Evolutionary conservation across 495 filamentous ascomycete species (phyloP), one percentile per base, ranked within the genome.

Genomic region (Durotheca rogersii): DNA sequence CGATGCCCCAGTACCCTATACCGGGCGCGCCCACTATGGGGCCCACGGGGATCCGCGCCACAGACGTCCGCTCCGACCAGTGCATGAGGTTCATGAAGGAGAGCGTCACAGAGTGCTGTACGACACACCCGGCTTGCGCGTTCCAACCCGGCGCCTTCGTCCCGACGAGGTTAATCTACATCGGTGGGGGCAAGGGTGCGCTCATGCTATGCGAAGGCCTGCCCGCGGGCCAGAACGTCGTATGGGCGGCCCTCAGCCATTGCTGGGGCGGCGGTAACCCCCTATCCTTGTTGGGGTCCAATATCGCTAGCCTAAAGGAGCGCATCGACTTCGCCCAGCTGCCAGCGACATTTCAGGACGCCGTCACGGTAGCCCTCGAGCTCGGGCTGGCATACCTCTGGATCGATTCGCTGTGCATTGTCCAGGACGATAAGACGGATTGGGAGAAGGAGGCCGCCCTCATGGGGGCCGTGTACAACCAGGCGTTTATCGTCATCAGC

Each of bases 391-490:
- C 39, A 29, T 66, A 63, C 37, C 41, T 70, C 3, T 70, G 67
- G 67, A 66, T 68, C n/a, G 65, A 67, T 34, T 51, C 60, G 6
- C 47, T 69, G 1, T 69, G 66, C 37, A 68, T 68, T 18, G 15
- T 66, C 20, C 63, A 68, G 46, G 66, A 69, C 32, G 55, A 60
- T 29, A 38, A 27, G 21, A 45, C 51, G 17, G 71, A 74, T 29
- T 74, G 71, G 71, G 36, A 63, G 29, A 46, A 41, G 25, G 67
- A 74, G 41, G 62, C 70, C n/a, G 53, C 57, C 6, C 38, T 43
- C 4, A 74, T 74, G 71, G 41, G 45, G 1, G 7, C 44, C 7
- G 51, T 67, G 7, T 67, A 64, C 29, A 41, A 31, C 30, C 56
- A 44, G 9, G 48, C 60, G 0, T 47, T 44, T 32, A 39, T 64